A percentile compares a stretch with the other conserved stretches of the same genome.
Conservation (phyloP, 2,329 filamentous ascomycete genomes). For the Blastomyces parvus region DNA sequence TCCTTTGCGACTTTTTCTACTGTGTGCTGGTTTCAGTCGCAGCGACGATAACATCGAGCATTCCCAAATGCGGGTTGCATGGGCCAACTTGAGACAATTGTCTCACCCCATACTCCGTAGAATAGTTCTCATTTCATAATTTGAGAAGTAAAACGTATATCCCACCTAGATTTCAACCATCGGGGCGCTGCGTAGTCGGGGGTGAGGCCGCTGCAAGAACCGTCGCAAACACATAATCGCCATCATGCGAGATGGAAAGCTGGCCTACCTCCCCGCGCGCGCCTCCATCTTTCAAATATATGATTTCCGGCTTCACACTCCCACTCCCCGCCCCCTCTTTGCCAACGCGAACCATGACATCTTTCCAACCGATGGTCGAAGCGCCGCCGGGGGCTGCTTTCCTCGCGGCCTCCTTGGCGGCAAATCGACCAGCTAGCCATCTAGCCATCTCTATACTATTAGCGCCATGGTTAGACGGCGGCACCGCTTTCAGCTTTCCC, state of each 20-base stretch:
- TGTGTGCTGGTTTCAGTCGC: neutral
- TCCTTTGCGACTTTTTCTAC: neutral
- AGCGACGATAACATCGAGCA: neutral
- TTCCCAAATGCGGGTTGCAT: neutral
- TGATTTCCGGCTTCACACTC: slow-evolving; percentile 29
- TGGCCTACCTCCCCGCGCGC: slow-evolving; percentile 48
- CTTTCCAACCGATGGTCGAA: slow-evolving; percentile 52
- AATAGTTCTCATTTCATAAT: neutral
- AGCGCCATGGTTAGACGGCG: neutral
- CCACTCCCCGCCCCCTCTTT: slow-evolving; percentile 15
- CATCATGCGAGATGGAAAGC: slow-evolving; percentile 81
- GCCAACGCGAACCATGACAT: slow-evolving; percentile 42
- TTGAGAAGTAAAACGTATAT: neutral
- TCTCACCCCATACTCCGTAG: neutral
- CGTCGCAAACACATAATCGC: slow-evolving; percentile 57
- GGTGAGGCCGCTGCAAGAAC: slow-evolving; percentile 9
- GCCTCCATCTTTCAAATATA: slow-evolving; percentile 26
- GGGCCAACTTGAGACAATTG: neutral
- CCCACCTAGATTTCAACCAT: neutral
- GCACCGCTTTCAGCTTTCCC: neutral
- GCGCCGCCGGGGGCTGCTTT: slow-evolving; percentile 50
- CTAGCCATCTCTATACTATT: slow-evolving; percentile 29
- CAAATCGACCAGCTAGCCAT: slow-evolving; percentile 48
- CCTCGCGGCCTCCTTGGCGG: slow-evolving; percentile 65
- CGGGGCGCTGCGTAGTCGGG: neutral